These are phyloP conservation scores for Furcasterigmium sp. DNA, from an alignment of 2,329 filamentous ascomycete species.

Conservation along the genomic window DNA sequence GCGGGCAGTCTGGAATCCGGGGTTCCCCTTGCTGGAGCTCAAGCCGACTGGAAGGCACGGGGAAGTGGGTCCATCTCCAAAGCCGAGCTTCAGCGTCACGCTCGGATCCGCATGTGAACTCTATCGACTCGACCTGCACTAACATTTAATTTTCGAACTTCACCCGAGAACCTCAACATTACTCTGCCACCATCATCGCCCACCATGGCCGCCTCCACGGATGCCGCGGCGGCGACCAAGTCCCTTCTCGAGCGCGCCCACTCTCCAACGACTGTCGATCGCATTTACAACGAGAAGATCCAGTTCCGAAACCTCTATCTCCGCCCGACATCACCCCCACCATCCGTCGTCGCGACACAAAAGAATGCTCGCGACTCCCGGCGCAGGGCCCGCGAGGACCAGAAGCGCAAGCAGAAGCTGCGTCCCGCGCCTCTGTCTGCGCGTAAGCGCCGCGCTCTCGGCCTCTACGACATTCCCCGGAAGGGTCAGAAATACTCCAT, in stretches of 20 bases:
- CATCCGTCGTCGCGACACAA: slow-evolving; percentile 24
- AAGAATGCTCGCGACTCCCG: slow-evolving; percentile 54
- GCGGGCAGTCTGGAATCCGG: not conserved
- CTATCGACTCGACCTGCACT: slow-evolving; percentile 4
- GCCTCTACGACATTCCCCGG: slow-evolving; percentile 70
- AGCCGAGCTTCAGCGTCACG: slow-evolving; percentile 1
- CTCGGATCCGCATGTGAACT: not conserved
- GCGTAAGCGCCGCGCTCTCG: slow-evolving; percentile 66
- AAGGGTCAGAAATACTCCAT: slow-evolving; percentile 65
- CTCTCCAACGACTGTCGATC: slow-evolving; percentile 62
- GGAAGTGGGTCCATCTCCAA: not conserved
- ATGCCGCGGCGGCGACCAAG: slow-evolving; percentile 42
- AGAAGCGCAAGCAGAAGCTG: slow-evolving; percentile 39
- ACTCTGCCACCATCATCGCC: not conserved
- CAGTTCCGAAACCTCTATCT: slow-evolving; percentile 77
- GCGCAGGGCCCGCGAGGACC: slow-evolving; percentile 42
- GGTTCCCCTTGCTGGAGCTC: not conserved
- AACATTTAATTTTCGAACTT: slow-evolving; percentile 13
- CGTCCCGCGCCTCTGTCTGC: slow-evolving; percentile 70
- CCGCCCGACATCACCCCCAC: slow-evolving; percentile 65
- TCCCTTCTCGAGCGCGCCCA: slow-evolving; percentile 73
- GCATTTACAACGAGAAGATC: slow-evolving; percentile 78
- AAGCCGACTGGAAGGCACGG: not conserved
- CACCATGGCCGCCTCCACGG: slow-evolving; percentile 26
- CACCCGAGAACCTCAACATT: not conserved